Conservation (phyloP, 2,329 filamentous ascomycete species). For the Myriosclerotinia curreyana region DNA sequence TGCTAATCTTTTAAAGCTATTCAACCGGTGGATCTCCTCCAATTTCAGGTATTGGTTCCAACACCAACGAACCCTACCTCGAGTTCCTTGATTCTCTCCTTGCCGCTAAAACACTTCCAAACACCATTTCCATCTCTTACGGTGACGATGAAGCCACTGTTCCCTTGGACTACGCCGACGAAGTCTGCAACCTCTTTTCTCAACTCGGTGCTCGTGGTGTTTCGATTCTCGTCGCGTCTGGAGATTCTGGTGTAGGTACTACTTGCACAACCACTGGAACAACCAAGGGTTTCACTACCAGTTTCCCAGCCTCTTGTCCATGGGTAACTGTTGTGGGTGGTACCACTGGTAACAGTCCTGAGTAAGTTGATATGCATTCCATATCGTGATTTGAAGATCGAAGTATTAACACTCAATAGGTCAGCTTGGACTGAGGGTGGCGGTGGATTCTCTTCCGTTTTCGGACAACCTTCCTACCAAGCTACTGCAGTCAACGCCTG, state of each 20-base stretch:
- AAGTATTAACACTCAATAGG: slow-evolving; percentile 12
- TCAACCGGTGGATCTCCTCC: slow-evolving; percentile 55
- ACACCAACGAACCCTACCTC: slow-evolving; percentile 68
- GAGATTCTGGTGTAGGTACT: slow-evolving; percentile 47
- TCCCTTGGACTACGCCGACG: slow-evolving; percentile 52
- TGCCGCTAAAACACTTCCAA: slow-evolving; percentile 52
- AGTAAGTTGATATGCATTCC: slow-evolving; percentile 23
- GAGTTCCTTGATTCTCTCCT: slow-evolving; percentile 60
- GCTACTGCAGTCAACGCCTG: slow-evolving; percentile 43
- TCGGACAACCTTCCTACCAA: slow-evolving; percentile 45
- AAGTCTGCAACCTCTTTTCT: slow-evolving; percentile 51
- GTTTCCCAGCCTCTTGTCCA: slow-evolving; percentile 50
- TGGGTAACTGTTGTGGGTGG: slow-evolving; percentile 50
- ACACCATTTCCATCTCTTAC: slow-evolving; percentile 57
- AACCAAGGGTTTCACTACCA: slow-evolving; percentile 47
- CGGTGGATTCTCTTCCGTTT: slow-evolving; percentile 45
- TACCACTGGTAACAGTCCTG: slow-evolving; percentile 34
- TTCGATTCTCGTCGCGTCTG: slow-evolving; percentile 49
- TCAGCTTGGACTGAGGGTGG: slow-evolving; percentile 38
- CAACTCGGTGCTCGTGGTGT: slow-evolving; percentile 52
- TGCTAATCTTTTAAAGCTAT: slow-evolving; percentile 39
- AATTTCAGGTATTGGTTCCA: slow-evolving; percentile 46
- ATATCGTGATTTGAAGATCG: neutral
- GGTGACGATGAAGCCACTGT: slow-evolving; percentile 53
- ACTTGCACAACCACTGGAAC: slow-evolving; percentile 37